Base-by-base conservation (phyloP, 805 yeast species). In the Metschnikowia continentalis region DNA sequence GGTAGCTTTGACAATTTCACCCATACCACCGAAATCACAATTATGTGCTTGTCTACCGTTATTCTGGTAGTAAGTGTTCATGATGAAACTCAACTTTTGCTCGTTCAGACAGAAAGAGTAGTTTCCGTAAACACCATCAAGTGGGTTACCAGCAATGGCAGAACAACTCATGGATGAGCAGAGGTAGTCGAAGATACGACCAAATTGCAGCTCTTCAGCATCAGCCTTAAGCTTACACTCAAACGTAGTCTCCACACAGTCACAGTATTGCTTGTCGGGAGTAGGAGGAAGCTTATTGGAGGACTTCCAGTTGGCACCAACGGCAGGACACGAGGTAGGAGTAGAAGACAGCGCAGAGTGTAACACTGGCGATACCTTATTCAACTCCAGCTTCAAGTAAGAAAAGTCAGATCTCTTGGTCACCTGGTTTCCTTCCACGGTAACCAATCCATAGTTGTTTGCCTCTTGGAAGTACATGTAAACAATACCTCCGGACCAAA, bases 401-500 rank as follows among this genome's bases (percentile, higher is more conserved):
- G 70, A 64, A 74, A 75, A 87, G 69, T 86, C 92, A 43, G 68
- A 68, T 70, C 84, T 70, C 50, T 92, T 85, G 81, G 53, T 74
- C 80, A 68, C 75, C n/a, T 67, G 53, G 57, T 65, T 67, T 55
- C 71, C 72, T 48, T 68, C 71, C 54, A 82, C 68, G 48, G 80
- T 57, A 48, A 86, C 91, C 64, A 86, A 77, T 74, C 95, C 92
- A 64, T 85, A 86, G 61, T 86, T 68, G 72, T 86, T 86, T 50
- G 71, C 73, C 74, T 87, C 92, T 74, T 87, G 78, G 71, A 81
- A 87, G 74, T 86, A 87, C 91, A 86, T 82, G 75, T 86, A 87
- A 49, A 86, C 92, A 64, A 87, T 86, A 80, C 92, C 95, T 73
- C 95, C 92, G 46, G 92, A 86, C 94, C 92, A 87, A 54, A 85